phyloP scores from a whole-genome alignment of 352 stramenopile species.

The Phytophthora quininea region DNA sequence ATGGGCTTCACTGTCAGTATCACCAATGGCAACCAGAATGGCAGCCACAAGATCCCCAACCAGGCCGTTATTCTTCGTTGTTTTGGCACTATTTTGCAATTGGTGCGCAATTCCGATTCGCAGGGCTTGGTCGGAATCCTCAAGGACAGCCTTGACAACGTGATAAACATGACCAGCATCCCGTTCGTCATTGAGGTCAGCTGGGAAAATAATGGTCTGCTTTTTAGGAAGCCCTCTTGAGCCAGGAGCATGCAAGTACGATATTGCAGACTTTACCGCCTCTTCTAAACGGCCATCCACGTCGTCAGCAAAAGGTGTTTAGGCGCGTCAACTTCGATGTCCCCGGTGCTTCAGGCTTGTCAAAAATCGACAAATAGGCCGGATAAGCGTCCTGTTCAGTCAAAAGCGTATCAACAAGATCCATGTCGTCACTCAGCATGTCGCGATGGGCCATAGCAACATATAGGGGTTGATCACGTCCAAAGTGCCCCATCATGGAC shows the following conservation, averaged over 20 bases:
- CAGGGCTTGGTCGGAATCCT: slow-evolving; percentile 68
- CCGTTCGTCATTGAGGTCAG: slow-evolving; percentile 52
- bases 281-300: slow-evolving; percentile 62
- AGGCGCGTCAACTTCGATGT: slow-evolving; percentile 20
- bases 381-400: slow-evolving; percentile 62
- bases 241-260: slow-evolving; percentile 60
- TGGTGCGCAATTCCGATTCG: slow-evolving; percentile 68
- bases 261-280: slow-evolving; percentile 48
- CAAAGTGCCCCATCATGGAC: slow-evolving; percentile 78
- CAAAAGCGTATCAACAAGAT: slow-evolving; percentile 76
- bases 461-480: slow-evolving; percentile 81
- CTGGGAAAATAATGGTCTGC: slow-evolving; percentile 70
- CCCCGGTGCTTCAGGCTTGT: slow-evolving; percentile 23
- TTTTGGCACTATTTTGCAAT: slow-evolving; percentile 22
- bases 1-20: slow-evolving; percentile 60
- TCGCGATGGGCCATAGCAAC: slow-evolving; percentile 65
- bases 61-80: neutral
- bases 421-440: slow-evolving; percentile 62
- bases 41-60: slow-evolving; percentile 54
- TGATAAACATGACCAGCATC: slow-evolving; percentile 64
- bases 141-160: slow-evolving; percentile 65
- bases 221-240: slow-evolving; percentile 68
- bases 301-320: slow-evolving; percentile 67
- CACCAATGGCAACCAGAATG: slow-evolving; percentile 54
- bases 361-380: slow-evolving; percentile 75